Percentiles rank a stretch among this genome's conserved stretches.
Evolutionary conservation across 2,329 filamentous ascomycete species (phyloP).

Genomic region (Botrytis paeoniae): DNA sequence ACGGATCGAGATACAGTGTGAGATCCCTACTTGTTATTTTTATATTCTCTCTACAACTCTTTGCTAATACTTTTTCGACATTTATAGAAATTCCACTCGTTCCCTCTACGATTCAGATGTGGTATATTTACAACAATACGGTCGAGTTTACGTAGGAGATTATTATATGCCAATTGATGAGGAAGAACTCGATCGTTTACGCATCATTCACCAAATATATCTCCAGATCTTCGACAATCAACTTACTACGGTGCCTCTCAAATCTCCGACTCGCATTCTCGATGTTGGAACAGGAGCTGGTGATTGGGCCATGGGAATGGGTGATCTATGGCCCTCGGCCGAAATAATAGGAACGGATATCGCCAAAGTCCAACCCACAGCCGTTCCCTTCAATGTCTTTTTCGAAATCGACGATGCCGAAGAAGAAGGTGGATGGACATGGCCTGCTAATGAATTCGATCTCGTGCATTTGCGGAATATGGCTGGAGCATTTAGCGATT

Average conservation of each 20-base stretch:
- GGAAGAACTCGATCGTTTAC: slow-evolving; percentile 34
- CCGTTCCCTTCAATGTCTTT: slow-evolving; percentile 58
- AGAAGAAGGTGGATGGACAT: slow-evolving; percentile 46
- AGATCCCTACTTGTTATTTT: neutral
- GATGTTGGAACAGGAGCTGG: slow-evolving; percentile 58
- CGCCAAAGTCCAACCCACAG: slow-evolving; percentile 56
- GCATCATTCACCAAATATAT: slow-evolving; percentile 34
- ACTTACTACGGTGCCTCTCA: slow-evolving; percentile 37
- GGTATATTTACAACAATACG: slow-evolving; percentile 46
- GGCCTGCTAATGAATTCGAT: slow-evolving; percentile 54
- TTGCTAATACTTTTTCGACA: neutral
- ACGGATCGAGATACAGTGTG: slow-evolving; percentile 24
- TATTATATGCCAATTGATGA: slow-evolving; percentile 41
- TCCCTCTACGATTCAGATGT: slow-evolving; percentile 36
- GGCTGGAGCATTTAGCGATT: slow-evolving; percentile 56
- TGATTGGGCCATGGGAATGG: slow-evolving; percentile 62
- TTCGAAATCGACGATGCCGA: slow-evolving; percentile 63
- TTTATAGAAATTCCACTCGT: slow-evolving; percentile 35
- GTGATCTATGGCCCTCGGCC: slow-evolving; percentile 45
- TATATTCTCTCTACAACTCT: neutral
- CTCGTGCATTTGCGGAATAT: slow-evolving; percentile 59
- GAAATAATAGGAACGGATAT: slow-evolving; percentile 60
- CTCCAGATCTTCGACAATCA: slow-evolving; percentile 31
- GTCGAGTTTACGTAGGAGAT: slow-evolving; percentile 48
- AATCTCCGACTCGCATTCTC: slow-evolving; percentile 43